Base-by-base conservation (phyloP, 2,329 filamentous ascomycete species). In the Mariannaea sp. region DNA sequence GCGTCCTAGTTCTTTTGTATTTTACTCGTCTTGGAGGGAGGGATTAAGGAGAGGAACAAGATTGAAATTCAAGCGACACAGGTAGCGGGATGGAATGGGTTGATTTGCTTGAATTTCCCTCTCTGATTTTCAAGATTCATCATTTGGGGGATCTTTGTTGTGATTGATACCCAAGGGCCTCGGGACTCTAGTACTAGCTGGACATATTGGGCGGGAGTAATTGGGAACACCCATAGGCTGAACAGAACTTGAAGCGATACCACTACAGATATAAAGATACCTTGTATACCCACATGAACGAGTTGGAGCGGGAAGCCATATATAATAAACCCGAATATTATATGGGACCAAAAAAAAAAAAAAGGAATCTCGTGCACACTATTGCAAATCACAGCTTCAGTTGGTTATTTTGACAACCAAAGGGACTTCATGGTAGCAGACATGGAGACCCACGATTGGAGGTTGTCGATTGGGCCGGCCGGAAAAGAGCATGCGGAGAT, bases 111-210 rank as follows among this genome's bases (percentile, higher is more conserved):
- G 27, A 14, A 40, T 22, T 32, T 20, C 16, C 35, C 35, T 38
- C 42, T 26, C 17, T 30, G 22, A 32, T 35, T 20, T 36, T 46
- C 38, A 22, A 10, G 24, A 22, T 22, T 16, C 10, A 12, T 53
- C 29, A 26, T 41, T 53, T 44, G 45, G 42, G 45, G 42, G 35
- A 14, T 19, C 24, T 49, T n/a, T 41, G 30, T 35, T 16, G 35
- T 16, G 35, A 47, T 53, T 47, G 50, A 53, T 49, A 53, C 38
- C 50, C 42, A 33, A 32, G 44, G 35, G 33, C 35, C 50, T 47
- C 39, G 39, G 44, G 35, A 27, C 35, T 46, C 41, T 19, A 26
- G 12, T 19, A 12, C 14, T 30, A 19, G 32, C 50, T 16, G 38
- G 30, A 43, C 43, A 45, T 30, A 30, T 20, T 43, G 36, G 40